phyloP scores from a whole-genome alignment of 2,329 filamentous ascomycete species.

The Anisogramma anomala region DNA sequence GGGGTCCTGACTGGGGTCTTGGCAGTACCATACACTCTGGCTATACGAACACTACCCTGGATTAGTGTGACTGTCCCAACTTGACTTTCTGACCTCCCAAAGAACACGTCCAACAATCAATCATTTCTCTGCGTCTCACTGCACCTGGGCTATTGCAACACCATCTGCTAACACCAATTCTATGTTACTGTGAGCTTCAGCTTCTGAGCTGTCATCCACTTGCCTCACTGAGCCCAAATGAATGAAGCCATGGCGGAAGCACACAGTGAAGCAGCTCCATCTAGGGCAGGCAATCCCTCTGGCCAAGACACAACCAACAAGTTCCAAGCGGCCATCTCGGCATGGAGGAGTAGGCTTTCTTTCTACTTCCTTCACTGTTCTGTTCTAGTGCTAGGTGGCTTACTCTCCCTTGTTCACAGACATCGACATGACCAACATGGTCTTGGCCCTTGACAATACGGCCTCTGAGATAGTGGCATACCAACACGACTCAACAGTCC shows the following conservation, averaged over 20 bases:
- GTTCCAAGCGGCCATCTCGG: constrained; percentile 90
- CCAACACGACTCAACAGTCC: constrained; percentile 88
- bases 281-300: constrained; percentile 1
- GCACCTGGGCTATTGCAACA: not conserved
- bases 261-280: constrained; percentile 1
- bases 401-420: constrained; percentile 37
- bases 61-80: not conserved
- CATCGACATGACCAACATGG: constrained; percentile 74
- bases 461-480: constrained; percentile 92
- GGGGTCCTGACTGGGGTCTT: no score
- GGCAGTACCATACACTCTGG: no score
- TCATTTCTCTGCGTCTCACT: no score
- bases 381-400: constrained; percentile 3
- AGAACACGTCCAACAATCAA: constrained; percentile 9
- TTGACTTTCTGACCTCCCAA: not conserved
- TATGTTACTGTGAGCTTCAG: constrained; percentile 12
- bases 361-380: constrained; percentile 4
- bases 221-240: not conserved
- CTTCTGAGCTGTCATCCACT: constrained; percentile 3
- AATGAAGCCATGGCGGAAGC: constrained; percentile 7
- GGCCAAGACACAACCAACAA: constrained; percentile 61
- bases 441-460: constrained; percentile 77
- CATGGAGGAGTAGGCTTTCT: constrained; percentile 70
- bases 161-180: not conserved
- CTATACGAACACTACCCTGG: no score